Evolutionary conservation across 306 rosid genomes (phyloP).

Genomic region (Fragaria ananassa): DNA sequence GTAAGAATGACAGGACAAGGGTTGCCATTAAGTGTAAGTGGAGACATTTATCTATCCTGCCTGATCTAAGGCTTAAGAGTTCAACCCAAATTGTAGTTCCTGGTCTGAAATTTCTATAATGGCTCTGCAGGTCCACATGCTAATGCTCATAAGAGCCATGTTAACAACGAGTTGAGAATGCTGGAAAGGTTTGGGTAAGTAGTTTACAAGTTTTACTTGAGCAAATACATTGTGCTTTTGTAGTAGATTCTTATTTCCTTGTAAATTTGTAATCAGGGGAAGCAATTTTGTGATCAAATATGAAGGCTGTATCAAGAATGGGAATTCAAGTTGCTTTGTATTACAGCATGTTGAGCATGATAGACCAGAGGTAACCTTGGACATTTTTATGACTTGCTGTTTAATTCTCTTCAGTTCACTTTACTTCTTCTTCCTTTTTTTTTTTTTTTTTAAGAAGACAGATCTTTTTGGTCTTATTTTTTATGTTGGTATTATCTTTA

Average conservation of each 20-base stretch:
- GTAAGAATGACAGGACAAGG: slow-evolving; percentile 45
- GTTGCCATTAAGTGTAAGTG: slow-evolving; percentile 67
- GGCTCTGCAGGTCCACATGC: slow-evolving; percentile 59
- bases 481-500: slow-evolving; percentile 28
- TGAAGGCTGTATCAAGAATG: slow-evolving; percentile 49
- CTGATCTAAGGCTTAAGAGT: neutral
- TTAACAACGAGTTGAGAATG: slow-evolving; percentile 61
- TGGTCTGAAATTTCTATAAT: slow-evolving; percentile 15
- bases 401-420: neutral
- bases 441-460: neutral
- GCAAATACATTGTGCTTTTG: neutral
- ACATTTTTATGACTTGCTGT: neutral
- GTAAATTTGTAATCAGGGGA: slow-evolving; percentile 48
- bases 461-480: neutral
- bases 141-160: slow-evolving; percentile 54
- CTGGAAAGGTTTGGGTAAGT: slow-evolving; percentile 75
- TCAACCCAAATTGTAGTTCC: neutral
- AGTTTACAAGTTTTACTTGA: neutral
- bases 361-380: slow-evolving; percentile 74
- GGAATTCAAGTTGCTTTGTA: slow-evolving; percentile 55
- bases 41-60: neutral
- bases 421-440: neutral
- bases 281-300: slow-evolving; percentile 53
- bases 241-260: slow-evolving; percentile 7
- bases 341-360: slow-evolving; percentile 83